A percentile compares a stretch with the other conserved stretches of the same genome.
Evolutionary conservation across 352 stramenopile genomes (phyloP).

Genomic region (Hyaloperonospora brassicae): DNA sequence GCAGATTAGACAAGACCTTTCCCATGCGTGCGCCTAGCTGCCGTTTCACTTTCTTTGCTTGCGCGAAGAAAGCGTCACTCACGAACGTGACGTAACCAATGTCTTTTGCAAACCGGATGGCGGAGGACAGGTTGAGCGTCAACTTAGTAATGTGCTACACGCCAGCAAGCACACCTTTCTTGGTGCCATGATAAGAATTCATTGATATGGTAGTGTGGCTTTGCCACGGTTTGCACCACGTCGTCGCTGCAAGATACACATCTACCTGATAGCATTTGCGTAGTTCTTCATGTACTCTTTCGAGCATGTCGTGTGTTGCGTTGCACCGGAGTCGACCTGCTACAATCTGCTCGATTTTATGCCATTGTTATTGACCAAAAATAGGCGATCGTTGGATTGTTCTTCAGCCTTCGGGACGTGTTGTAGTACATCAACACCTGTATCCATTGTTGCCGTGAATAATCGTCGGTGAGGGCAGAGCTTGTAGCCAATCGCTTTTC

Average conservation of each 20-base stretch:
- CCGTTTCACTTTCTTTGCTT: neutral
- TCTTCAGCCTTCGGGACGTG: constrained; percentile 3
- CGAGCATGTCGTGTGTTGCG: no score
- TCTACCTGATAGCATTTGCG: constrained; percentile 12
- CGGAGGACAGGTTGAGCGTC: no score
- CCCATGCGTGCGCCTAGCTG: neutral
- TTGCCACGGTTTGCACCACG: constrained; percentile 10
- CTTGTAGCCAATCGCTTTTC: no score
- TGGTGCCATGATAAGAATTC: no score
- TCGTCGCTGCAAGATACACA: constrained; percentile 16
- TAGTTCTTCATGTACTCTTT: no score
- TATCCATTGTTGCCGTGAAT: neutral
- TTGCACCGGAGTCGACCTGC: constrained; percentile 23
- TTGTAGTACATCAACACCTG: neutral
- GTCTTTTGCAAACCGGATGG: neutral
- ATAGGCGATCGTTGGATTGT: constrained; percentile 4
- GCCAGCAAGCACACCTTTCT: neutral
- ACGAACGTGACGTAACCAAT: neutral
- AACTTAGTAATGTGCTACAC: no score
- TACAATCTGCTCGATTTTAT: constrained; percentile 11
- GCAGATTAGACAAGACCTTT: neutral
- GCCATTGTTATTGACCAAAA: constrained; percentile 6
- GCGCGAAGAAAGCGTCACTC: neutral
- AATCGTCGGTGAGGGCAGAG: neutral
- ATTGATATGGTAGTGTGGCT: constrained; percentile 17